These are phyloP conservation scores for Colletotrichum ledebouriae DNA, from an alignment of 2,329 filamentous ascomycete species.

Conservation along the genomic window DNA sequence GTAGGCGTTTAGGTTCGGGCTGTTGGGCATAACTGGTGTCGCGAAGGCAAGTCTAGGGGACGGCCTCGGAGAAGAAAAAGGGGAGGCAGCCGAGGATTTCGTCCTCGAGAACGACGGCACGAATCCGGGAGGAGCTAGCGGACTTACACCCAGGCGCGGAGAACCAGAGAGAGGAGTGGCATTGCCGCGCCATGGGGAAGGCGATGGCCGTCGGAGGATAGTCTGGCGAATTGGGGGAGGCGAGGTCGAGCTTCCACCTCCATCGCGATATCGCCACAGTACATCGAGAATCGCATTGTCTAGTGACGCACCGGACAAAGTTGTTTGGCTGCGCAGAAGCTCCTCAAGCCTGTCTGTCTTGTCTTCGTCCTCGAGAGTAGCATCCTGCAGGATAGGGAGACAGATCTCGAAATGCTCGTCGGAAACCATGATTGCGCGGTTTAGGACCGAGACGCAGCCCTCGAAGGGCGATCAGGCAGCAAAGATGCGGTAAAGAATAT, in stretches of 20 bases:
- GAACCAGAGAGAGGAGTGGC: slow-evolving; percentile 87
- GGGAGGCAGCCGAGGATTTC: slow-evolving; percentile 84
- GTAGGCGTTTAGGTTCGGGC: slow-evolving; percentile 93
- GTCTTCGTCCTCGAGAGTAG: slow-evolving; percentile 89
- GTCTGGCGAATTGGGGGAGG: slow-evolving; percentile 90
- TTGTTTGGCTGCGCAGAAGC: slow-evolving; percentile 83
- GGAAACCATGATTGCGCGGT: slow-evolving; percentile 79
- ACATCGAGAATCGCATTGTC: slow-evolving; percentile 94
- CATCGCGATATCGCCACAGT: slow-evolving; percentile 85
- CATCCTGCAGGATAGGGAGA: slow-evolving; percentile 87
- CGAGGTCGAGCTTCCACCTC: slow-evolving; percentile 74
- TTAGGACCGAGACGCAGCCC: slow-evolving; percentile 30
- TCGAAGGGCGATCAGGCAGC: slow-evolving; percentile 21
- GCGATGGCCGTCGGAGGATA: slow-evolving; percentile 89
- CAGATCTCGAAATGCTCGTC: slow-evolving; percentile 94
- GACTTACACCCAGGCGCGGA: slow-evolving; percentile 83
- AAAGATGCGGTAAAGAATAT: slow-evolving; percentile 29
- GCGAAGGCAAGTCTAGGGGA: slow-evolving; percentile 92
- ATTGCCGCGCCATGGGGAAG: slow-evolving; percentile 90
- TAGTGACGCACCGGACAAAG: slow-evolving; percentile 79
- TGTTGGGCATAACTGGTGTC: slow-evolving; percentile 91
- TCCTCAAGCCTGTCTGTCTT: slow-evolving; percentile 90
- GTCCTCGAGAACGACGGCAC: slow-evolving; percentile 83
- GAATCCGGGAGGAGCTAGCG: slow-evolving; percentile 87
- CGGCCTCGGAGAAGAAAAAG: slow-evolving; percentile 93